Conservation (phyloP, 23 red algal genomes). For the Gracilaria vermiculophylla region DNA sequence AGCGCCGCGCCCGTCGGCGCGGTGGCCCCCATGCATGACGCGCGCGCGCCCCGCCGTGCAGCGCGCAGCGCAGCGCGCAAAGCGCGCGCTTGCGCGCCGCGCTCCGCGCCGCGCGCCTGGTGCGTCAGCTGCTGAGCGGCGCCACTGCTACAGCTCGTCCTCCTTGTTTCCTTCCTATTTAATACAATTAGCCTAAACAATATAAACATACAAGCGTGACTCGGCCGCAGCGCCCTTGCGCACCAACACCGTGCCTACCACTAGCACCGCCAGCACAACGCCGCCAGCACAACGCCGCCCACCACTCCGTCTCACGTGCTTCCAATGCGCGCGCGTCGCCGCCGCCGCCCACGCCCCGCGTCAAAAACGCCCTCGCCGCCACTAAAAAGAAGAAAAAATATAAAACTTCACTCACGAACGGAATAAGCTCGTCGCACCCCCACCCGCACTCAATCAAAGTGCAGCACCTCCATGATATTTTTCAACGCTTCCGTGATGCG, state of each 20-base stretch:
- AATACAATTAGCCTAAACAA: conserved; percentile 16
- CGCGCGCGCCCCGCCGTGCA: too few species aligned
- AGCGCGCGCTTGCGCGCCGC: too few species aligned
- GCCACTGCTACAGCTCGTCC: not conserved
- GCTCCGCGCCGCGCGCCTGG: not conserved
- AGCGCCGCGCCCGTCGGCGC: too few species aligned
- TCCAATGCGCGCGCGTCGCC: too few species aligned
- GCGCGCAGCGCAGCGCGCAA: too few species aligned
- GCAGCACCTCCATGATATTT: conserved; percentile 17
- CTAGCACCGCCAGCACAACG: not conserved
- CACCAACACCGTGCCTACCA: not conserved
- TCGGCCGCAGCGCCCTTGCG: not conserved
- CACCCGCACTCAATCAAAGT: not conserved
- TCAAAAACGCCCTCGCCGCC: too few species aligned
- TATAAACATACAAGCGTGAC: conserved; percentile 16
- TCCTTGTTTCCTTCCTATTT: not conserved
- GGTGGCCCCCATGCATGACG: too few species aligned
- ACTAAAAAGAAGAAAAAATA: too few species aligned
- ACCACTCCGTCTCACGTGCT: too few species aligned
- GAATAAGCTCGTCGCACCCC: not conserved
- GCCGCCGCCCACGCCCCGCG: too few species aligned
- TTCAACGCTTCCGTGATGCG: conserved; percentile 81
- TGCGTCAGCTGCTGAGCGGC: not conserved
- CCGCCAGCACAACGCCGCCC: too few species aligned
- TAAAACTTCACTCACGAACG: not conserved